phyloP scores from a whole-genome alignment of 305 asterid genomes.

The Solanum hybrid region DNA sequence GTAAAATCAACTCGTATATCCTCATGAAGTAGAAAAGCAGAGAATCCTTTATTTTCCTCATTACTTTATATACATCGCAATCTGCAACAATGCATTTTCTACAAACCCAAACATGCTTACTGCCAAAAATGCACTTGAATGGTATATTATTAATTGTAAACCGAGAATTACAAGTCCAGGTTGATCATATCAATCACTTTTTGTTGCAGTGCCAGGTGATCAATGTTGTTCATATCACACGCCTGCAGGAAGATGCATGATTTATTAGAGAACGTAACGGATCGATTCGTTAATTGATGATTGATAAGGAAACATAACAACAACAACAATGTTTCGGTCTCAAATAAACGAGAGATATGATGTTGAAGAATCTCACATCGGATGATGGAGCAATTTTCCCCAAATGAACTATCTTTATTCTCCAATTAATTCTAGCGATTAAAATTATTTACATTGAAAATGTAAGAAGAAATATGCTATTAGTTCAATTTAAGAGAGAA shows the following conservation, averaged over 20 bases:
- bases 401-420: not conserved
- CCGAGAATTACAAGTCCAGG: not conserved
- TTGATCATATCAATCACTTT: slow-evolving; percentile 1
- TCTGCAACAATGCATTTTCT: not conserved
- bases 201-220: slow-evolving; percentile 1
- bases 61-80: not conserved
- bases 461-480: not conserved
- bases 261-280: not conserved
- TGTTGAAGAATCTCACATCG: not conserved
- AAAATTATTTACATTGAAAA: too few species aligned
- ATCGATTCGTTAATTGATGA: not conserved
- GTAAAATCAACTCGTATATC: not conserved
- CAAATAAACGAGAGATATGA: not conserved
- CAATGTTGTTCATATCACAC: not conserved
- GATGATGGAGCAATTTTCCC: not conserved
- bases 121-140: not conserved
- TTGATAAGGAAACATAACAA: not conserved
- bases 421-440: too few species aligned
- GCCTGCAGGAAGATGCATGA: slow-evolving; percentile 1
- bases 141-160: not conserved
- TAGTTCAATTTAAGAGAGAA: not conserved
- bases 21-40: not conserved
- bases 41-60: not conserved
- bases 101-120: not conserved
- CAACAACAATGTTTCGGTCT: not conserved